Base-by-base conservation (phyloP, 208 protist genomes). In the Trypanosoma rangeli region DNA sequence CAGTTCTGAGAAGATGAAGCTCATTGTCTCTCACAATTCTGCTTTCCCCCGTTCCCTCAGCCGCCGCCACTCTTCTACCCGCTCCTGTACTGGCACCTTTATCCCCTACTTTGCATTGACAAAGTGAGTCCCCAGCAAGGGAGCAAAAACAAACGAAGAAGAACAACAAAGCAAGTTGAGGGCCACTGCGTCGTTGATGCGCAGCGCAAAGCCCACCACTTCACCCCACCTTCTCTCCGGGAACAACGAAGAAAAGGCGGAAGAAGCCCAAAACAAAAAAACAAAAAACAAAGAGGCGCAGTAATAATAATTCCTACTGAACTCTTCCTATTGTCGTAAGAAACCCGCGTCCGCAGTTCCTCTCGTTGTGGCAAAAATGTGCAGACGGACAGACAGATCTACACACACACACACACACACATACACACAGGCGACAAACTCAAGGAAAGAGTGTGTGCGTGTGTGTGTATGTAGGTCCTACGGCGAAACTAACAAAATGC, bases 1-100 rank as follows among this genome's bases (percentile, higher is more conserved):
- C 48, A 84, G 70, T 18, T 73, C 78, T 15, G 65, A 70, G 37
- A 76, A 82, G 39, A 75, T 70, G 57, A 69, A 75, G 44, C 75
- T 81, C 85, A 90, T 90, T n/a, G n/a, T n/a, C n/a, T n/a, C n/a
- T n/a, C n/a, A n/a, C n/a, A n/a, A n/a, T n/a, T n/a, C n/a, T n/a
- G n/a, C n/a, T n/a, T n/a, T n/a, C n/a, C n/a, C n/a, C n/a, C n/a
- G n/a, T n/a, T n/a, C n/a, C n/a, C n/a, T n/a, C n/a, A n/a, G n/a
- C n/a, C n/a, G n/a, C n/a, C n/a, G n/a, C n/a, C n/a, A n/a, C n/a
- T n/a, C n/a, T n/a, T n/a, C n/a, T n/a, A n/a, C n/a, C n/a, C n/a
- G n/a, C n/a, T n/a, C n/a, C n/a, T n/a, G n/a, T n/a, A n/a, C n/a
- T n/a, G n/a, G n/a, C n/a, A n/a, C n/a, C n/a, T n/a, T 68, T 29